Conservation (phyloP, 2,329 filamentous ascomycete genomes). For the Zymoseptoria ardabiliae region DNA sequence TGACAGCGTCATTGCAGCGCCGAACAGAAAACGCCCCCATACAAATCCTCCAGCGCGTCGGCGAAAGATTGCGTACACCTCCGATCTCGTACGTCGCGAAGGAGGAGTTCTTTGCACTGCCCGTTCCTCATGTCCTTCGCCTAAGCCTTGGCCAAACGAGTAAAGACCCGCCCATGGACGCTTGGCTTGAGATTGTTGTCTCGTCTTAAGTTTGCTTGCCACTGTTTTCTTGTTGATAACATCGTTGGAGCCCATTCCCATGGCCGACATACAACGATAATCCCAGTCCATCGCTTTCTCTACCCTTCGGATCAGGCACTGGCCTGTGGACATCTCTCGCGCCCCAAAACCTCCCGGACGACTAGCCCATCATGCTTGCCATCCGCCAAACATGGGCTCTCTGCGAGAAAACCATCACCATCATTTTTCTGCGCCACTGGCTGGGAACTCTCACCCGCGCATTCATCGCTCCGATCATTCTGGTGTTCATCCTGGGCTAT, state of each 20-base stretch:
- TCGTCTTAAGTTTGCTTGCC: background rate
- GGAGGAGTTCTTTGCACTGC: background rate
- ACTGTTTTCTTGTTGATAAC: background rate
- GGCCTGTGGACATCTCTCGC: background rate
- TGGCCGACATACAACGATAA: background rate
- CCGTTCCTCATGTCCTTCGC: background rate
- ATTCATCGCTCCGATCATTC: constrained; percentile 49
- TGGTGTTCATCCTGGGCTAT: constrained; percentile 43
- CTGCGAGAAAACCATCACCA: constrained; percentile 50
- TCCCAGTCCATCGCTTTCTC: background rate
- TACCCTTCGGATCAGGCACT: background rate
- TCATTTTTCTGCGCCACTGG: constrained; percentile 48
- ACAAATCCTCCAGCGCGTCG: background rate
- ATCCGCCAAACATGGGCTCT: constrained; percentile 48
- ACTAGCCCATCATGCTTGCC: background rate
- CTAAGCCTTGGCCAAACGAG: background rate
- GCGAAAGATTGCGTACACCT: background rate
- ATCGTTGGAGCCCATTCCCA: background rate
- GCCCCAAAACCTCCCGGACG: background rate
- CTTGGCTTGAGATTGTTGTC: background rate
- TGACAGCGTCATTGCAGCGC: background rate
- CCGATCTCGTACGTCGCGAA: background rate
- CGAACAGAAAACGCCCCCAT: background rate
- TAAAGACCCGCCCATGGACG: background rate
- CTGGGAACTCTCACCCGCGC: constrained; percentile 49